Conservation (phyloP, 2,329 filamentous ascomycete genomes). For the Balansia obtecta region DNA sequence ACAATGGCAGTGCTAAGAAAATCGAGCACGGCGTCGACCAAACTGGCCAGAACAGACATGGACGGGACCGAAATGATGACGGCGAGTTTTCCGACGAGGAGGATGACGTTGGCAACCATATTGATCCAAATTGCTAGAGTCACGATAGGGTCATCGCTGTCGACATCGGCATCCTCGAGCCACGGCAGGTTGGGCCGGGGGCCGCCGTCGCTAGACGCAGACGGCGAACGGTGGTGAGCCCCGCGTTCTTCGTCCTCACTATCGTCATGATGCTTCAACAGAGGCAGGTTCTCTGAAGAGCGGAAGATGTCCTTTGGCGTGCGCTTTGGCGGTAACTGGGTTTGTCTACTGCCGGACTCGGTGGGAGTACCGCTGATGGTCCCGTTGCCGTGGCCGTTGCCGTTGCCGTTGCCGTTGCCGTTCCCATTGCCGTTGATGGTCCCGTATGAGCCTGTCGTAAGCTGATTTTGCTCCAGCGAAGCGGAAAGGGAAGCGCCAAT, state of each 20-base stretch:
- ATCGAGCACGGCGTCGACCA: constrained; percentile 70
- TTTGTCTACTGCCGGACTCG: constrained; percentile 7
- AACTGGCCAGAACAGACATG: constrained; percentile 66
- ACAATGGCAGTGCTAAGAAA: constrained; percentile 74
- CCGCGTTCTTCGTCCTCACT: constrained; percentile 19
- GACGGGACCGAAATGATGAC: constrained; percentile 70
- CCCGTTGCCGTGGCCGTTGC: constrained; percentile 14
- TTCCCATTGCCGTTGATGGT: constrained; percentile 15
- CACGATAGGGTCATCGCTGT: constrained; percentile 64
- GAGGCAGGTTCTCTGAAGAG: constrained; percentile 53
- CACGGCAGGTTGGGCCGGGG: constrained; percentile 51
- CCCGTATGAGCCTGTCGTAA: constrained; percentile 14
- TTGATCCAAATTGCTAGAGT: constrained; percentile 84
- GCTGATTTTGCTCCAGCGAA: constrained; percentile 1
- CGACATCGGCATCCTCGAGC: constrained; percentile 58
- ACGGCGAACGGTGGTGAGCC: constrained; percentile 14
- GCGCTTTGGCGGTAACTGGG: constrained; percentile 47
- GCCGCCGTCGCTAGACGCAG: constrained; percentile 15
- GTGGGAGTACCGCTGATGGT: constrained; percentile 18
- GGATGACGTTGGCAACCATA: constrained; percentile 60
- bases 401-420: constrained; percentile 12
- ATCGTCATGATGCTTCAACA: constrained; percentile 40
- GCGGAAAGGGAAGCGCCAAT: constrained; percentile 9
- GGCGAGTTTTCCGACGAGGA: constrained; percentile 64
- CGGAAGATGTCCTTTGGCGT: constrained; percentile 83